Evolutionary conservation across 2,329 filamentous ascomycete species (phyloP).

Genomic region (Fusarium xyrophilum): DNA sequence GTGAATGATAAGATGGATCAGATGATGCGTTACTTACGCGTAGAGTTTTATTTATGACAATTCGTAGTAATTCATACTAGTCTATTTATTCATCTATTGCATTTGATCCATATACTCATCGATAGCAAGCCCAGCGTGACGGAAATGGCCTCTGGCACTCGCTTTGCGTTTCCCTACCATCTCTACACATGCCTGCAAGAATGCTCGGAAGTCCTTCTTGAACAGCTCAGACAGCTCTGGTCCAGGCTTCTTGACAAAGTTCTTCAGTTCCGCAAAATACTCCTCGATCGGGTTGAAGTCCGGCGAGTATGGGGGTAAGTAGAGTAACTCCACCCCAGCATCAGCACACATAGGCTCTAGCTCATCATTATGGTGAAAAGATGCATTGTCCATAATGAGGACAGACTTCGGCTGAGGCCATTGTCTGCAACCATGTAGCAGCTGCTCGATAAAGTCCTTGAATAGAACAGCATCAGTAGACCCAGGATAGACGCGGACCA

Average conservation of each 20-base stretch:
- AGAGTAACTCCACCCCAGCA: conserved; percentile 22
- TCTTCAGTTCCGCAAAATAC: conserved; percentile 33
- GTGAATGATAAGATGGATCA: too few relatives aligned
- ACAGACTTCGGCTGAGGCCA: too few relatives aligned
- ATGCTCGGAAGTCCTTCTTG: conserved; percentile 27
- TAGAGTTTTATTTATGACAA: too few relatives aligned
- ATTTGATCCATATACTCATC: not conserved
- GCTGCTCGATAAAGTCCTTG: too few relatives aligned
- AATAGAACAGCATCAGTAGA: not conserved
- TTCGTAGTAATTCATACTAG: too few relatives aligned
- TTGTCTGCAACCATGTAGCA: too few relatives aligned
- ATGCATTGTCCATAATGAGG: too few relatives aligned
- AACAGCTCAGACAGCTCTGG: conserved; percentile 12
- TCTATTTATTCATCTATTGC: not conserved
- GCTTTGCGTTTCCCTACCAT: conserved; percentile 13
- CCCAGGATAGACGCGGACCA: too few relatives aligned
- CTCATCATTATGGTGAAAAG: conserved; percentile 29
- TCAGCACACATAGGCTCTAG: conserved; percentile 38
- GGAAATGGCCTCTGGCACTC: conserved; percentile 16
- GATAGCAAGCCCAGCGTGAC: not conserved
- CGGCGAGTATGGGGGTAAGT: conserved; percentile 33
- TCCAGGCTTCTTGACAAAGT: conserved; percentile 29
- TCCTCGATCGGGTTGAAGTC: conserved; percentile 40
- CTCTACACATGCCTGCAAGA: conserved; percentile 33
- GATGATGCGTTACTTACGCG: too few relatives aligned